Evolutionary conservation across 768 basidiomycete genomes (phyloP).

Genomic region (Suillus subluteus): DNA sequence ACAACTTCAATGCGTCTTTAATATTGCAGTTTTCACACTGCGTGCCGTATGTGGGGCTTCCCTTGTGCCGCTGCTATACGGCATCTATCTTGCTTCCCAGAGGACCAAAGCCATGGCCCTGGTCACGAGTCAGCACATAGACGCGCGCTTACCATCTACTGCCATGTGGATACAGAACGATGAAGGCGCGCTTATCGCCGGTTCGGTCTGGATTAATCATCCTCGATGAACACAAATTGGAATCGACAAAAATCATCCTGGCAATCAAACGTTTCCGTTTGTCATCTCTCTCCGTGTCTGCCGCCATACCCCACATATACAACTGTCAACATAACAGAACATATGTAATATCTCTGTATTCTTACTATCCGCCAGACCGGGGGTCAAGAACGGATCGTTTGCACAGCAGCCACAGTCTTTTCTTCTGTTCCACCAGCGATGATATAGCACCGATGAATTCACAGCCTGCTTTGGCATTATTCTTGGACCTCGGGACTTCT

Average conservation of each 20-base stretch:
- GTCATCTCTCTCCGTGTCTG: too few species aligned
- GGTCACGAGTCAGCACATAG: neutral
- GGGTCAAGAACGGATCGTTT: neutral
- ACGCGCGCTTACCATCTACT: neutral
- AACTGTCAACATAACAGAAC: neutral
- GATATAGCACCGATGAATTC: neutral
- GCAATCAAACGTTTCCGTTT: neutral
- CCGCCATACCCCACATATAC: neutral
- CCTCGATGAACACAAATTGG: too few species aligned
- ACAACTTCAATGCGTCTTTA: neutral
- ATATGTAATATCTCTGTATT: neutral
- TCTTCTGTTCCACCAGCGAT: neutral
- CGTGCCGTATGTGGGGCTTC: neutral
- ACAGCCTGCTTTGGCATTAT: neutral
- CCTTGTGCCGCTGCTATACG: neutral
- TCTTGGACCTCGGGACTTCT: neutral
- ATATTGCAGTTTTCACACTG: neutral
- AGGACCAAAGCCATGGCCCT: neutral
- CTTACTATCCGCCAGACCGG: neutral
- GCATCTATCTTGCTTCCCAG: neutral
- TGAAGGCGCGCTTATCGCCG: neutral
- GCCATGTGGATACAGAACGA: neutral
- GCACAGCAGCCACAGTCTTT: neutral
- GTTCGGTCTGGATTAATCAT: neutral
- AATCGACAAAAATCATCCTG: neutral